Base-by-base conservation (phyloP, 2,329 filamentous ascomycete species). In the Furcasterigmium sp. region DNA sequence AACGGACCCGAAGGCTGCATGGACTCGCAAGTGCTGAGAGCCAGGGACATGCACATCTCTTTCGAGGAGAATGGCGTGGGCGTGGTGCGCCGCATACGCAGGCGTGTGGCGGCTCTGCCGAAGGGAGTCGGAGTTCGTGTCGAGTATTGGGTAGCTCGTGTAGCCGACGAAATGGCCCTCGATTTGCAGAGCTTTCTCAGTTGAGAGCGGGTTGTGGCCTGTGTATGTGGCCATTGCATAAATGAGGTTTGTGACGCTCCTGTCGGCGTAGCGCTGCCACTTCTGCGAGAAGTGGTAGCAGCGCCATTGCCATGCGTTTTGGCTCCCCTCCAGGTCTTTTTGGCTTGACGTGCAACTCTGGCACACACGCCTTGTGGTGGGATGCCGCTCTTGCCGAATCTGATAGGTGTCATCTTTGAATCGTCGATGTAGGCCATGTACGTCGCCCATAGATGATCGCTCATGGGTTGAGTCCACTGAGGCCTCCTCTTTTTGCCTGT, bases 381-480 rank as follows among this genome's bases (percentile, higher is more conserved):
- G 20, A 85, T 74, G 44, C 75, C 73, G 54, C 77, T 80, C 53
- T 80, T 81, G 46, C 79, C 75, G 43, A 82, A 70, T 41, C 78
- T 73, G 48, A 85, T 79, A 0, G 82, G 82, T 1, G 82, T 85
- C 3, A 84, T 79, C 39, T 78, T 80, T 37, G 82, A 80, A 51
- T 85, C 82, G 56, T 82, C 77, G 32, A 85, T 64, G 52, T 85
- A 85, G 41, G 81, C 64, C 45, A 76, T 64, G 55, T 84, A 85
- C 1, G 77, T 82, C 5, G 76, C 71, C 82, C 82, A 85, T 9
- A 85, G 61, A 52, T 85, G 82, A 11, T 75, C 67, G 61, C 70
- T 80, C 78, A 85, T 84, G 15, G 77, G 72, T 47, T 75, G 76
- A 5, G 80, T 83, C 82, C 82, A 85, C 0, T 71, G 73, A 1